Base-by-base conservation (phyloP, 192 early-diverging fungal species). In the Coemansia sp. region DNA sequence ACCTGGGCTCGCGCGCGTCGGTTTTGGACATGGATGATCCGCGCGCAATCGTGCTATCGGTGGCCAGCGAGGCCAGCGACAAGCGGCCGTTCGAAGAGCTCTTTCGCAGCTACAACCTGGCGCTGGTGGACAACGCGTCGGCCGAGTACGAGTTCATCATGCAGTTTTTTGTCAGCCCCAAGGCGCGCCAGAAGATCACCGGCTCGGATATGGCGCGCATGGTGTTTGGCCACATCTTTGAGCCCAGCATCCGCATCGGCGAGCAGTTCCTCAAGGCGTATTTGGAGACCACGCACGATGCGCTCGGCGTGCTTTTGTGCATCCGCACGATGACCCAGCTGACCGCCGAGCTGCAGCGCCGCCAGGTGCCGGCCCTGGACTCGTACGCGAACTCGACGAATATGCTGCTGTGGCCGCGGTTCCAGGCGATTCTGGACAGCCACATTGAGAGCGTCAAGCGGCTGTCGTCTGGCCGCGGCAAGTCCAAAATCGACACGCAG, bases 391-490 rank as follows among this genome's bases (percentile, higher is more conserved):
- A 95, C 73, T 83, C 89, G 21, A 85, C 87, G 46, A 97, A 95
- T 67, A 98, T 97, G 90, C 71, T 91, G 21, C 78, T 98, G 24
- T 97, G 95, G 95, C 95, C 95, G 42, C 77, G 91, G 12, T 92
- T 91, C 65, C 85, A 87, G 56, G 65, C 81, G 16, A 77, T 99
- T 7, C 87, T 99, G 59, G 90, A 93, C 62, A 69, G 91, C 69
- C 95, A 99, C 65, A 88, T 94, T 8, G 94, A 99, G 54, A 95
- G 92, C 60, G 69, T 95, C 29, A 88, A 87, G 48, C 95, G 93
- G 31, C 83, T 88, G 62, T 80, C 60, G 16, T 53, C 58, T 31
- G 30, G 86, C 7, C 69, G 78, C 31, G 83, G 74, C 25, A 90
- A 86, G 62, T 60, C 90, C 30, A 74, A 66, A 51, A 52, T 67